Percentiles rank a stretch among this genome's conserved stretches.
phyloP scores from a whole-genome alignment of 108 stramenopile genomes.

The Pseudonitzschia multiseries region DNA sequence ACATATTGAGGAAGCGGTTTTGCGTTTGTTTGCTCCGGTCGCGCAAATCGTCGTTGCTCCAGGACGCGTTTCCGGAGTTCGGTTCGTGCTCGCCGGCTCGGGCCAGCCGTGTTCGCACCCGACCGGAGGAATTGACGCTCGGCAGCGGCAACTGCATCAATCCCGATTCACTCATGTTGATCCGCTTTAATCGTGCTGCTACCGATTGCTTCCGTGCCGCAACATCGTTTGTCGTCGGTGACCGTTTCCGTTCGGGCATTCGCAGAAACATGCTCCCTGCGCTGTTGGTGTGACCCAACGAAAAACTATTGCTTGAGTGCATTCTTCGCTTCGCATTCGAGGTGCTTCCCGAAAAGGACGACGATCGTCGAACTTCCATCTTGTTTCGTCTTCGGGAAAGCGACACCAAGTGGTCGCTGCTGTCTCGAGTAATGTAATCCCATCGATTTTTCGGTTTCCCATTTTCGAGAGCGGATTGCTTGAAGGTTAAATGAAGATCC shows the following conservation, averaged over 20 bases:
- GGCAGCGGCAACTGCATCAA: not conserved
- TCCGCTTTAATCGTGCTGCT: not conserved
- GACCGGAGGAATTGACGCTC: not conserved
- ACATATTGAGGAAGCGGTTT: not conserved
- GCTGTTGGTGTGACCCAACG: not conserved
- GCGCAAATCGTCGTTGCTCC: not conserved
- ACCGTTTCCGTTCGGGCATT: not conserved
- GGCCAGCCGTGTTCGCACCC: not conserved
- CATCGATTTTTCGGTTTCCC: slow-evolving; percentile 6
- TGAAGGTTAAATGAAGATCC: not conserved
- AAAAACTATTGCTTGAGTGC: not conserved
- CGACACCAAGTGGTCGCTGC: slow-evolving; percentile 4
- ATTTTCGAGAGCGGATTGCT: not conserved
- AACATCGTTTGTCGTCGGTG: not conserved
- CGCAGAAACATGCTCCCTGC: not conserved
- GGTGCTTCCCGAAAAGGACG: not conserved
- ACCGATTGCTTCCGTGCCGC: not conserved
- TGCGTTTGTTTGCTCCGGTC: not conserved
- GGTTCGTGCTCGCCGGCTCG: not conserved
- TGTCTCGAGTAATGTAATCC: slow-evolving; percentile 11
- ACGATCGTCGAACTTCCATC: not conserved
- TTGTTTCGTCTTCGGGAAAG: not conserved
- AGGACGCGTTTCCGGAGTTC: slow-evolving; percentile 3
- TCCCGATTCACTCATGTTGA: not conserved
- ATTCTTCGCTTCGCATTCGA: not conserved